Evolutionary conservation across 805 yeast genomes (phyloP).

Genomic region (Ogataea paraovalis): DNA sequence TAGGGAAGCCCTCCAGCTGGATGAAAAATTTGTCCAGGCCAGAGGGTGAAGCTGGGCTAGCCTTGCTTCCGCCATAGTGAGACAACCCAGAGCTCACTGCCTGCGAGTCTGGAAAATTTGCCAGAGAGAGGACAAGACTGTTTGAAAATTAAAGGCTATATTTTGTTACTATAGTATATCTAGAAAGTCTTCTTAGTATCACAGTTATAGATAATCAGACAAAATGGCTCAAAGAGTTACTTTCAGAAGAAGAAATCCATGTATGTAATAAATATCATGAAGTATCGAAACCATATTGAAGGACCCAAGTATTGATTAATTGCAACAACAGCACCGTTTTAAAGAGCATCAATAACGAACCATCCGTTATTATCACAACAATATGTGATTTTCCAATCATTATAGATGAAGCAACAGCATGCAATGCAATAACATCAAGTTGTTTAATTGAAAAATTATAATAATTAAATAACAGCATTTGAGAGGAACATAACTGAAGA

Average conservation of each 20-base stretch:
- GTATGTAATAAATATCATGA: constrained; percentile 53
- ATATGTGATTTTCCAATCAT: too few species aligned
- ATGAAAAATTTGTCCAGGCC: too few species aligned
- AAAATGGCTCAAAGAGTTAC: constrained; percentile 99
- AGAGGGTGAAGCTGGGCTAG: too few species aligned
- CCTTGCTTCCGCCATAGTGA: neutral
- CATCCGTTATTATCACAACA: too few species aligned
- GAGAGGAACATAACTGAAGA: too few species aligned
- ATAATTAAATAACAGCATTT: too few species aligned
- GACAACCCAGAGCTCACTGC: neutral
- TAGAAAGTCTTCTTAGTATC: neutral
- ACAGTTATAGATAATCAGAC: neutral
- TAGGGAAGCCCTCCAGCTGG: too few species aligned
- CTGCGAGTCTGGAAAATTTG: constrained; percentile 9
- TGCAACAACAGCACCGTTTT: neutral
- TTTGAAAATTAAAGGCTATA: neutral
- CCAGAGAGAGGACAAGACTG: constrained; percentile 1
- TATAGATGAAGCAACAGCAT: too few species aligned
- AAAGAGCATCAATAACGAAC: too few species aligned
- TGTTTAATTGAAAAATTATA: too few species aligned
- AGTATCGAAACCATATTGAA: neutral
- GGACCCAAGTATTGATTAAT: neutral
- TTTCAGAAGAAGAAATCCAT: constrained; percentile 98
- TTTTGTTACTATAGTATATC: too few species aligned
- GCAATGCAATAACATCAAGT: too few species aligned